Conservation (phyloP, 441 rosid species). For the Viola pubescens region DNA sequence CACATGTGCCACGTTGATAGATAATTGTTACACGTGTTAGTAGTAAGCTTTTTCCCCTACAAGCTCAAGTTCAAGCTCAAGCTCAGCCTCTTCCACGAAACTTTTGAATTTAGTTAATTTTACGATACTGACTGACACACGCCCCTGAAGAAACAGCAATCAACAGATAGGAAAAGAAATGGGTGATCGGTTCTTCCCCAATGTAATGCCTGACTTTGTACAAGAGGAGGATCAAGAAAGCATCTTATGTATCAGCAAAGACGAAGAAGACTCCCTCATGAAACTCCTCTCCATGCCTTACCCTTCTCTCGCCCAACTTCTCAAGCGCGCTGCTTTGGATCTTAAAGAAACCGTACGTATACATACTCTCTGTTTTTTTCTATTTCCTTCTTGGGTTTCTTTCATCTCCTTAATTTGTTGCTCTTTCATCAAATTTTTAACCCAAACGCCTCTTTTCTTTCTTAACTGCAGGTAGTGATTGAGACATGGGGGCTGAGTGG, state of each 20-base stretch:
- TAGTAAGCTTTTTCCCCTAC: no score
- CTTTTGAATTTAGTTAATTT: no score
- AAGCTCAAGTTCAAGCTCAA: no score
- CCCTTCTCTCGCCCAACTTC: slow-evolving; percentile 40
- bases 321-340: slow-evolving; percentile 61
- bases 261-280: slow-evolving; percentile 34
- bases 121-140: no score
- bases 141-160: not conserved
- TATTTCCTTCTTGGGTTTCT: not conserved
- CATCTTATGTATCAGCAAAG: not conserved
- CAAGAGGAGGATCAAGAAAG: slow-evolving; percentile 9
- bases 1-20: no score
- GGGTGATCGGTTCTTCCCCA: slow-evolving; percentile 64
- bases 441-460: slow-evolving; percentile 10
- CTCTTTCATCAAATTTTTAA: not conserved
- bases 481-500: slow-evolving; percentile 46
- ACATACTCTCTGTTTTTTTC: not conserved
- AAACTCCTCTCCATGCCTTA: slow-evolving; percentile 59
- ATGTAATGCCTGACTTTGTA: slow-evolving; percentile 45
- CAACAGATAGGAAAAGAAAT: slow-evolving; percentile 11
- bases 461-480: slow-evolving; percentile 35
- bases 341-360: slow-evolving; percentile 55
- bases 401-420: not conserved
- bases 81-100: no score
- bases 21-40: no score